These are phyloP conservation scores for Citrus cavaleriei DNA, from an alignment of 345 rosid genomes.

Conservation along the genomic window DNA sequence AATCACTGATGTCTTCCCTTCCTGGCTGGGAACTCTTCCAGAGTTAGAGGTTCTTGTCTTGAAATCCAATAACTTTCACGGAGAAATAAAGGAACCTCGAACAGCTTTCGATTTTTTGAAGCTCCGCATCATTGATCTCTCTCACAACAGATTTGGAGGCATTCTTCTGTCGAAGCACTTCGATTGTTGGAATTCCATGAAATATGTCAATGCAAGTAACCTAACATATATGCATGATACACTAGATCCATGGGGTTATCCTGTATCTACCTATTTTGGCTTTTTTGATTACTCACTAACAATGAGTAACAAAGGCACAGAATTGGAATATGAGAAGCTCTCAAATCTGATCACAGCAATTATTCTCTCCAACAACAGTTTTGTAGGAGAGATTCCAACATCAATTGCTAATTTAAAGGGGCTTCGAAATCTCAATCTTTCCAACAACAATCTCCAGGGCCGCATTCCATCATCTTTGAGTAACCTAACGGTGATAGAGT, in stretches of 20 bases:
- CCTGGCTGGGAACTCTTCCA: slow-evolving; percentile 16
- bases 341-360: background rate
- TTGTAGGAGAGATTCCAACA: background rate
- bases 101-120: background rate
- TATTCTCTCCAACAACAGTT: background rate
- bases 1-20: slow-evolving; percentile 16
- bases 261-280: rapidly evolving
- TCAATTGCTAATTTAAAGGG: background rate
- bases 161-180: slow-evolving; percentile 10
- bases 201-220: background rate
- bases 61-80: slow-evolving; percentile 2
- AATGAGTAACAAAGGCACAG: background rate
- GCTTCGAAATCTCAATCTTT: too few relatives aligned
- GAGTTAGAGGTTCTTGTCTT: background rate
- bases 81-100: background rate
- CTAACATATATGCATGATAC: background rate
- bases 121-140: slow-evolving; percentile 13
- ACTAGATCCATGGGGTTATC: rapidly evolving
- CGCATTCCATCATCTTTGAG: too few relatives aligned
- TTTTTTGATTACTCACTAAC: background rate
- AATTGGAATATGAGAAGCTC: background rate
- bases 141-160: background rate
- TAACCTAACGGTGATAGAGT: too few relatives aligned
- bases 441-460: too few relatives aligned
- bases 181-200: slow-evolving; percentile 18